Base-by-base conservation (phyloP, 2,329 filamentous ascomycete genomes). In the Colletotrichum destructivum region DNA sequence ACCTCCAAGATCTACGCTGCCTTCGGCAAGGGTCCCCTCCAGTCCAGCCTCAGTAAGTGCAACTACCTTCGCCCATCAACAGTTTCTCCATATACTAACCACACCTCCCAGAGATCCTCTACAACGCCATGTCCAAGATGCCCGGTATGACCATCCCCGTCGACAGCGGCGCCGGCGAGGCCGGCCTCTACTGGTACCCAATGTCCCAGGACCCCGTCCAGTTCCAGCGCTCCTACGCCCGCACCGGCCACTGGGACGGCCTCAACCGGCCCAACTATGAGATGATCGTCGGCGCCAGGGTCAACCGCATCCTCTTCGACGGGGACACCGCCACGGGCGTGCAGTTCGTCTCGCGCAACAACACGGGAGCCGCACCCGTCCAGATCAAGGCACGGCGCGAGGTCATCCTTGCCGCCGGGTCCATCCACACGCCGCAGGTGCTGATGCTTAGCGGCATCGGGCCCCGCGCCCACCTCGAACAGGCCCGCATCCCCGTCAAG, bases 371-470 rank as follows among this genome's bases (percentile, higher is more conserved):
- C 3, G 71, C 73, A 3, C 72, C 62, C 8, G 73, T 77, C 0
- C 77, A 75, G 38, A 75, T 79, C 40, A 69, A 64, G 11, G 79
- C 79, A 0, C 77, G 73, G 8, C 76, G 78, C n/a, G 82, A 84
- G 72, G 79, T 82, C 31, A 79, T 84, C 35, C 73, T 84, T 1
- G 79, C 80, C 1, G 81, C 81, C 0, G 82, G 82, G 0, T 77
- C 81, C 2, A 74, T 79, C 6, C 77, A 80, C 73, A 85, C 76
- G 55, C 84, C 77, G 26, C 81, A 84, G 62, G 75, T 87, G 0
- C 79, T 87, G 1, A 82, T 86, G 74, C 78, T 83, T 8, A 85
- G 83, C 62, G 85, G 85, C 21, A 81, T 88, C 26, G 85, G 85
- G 0, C 78, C 80, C 4, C 76, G 76, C 7, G 75, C 77, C 0